phyloP scores from a whole-genome alignment of 2,329 filamentous ascomycete species.

The Cladorrhinum sp. region DNA sequence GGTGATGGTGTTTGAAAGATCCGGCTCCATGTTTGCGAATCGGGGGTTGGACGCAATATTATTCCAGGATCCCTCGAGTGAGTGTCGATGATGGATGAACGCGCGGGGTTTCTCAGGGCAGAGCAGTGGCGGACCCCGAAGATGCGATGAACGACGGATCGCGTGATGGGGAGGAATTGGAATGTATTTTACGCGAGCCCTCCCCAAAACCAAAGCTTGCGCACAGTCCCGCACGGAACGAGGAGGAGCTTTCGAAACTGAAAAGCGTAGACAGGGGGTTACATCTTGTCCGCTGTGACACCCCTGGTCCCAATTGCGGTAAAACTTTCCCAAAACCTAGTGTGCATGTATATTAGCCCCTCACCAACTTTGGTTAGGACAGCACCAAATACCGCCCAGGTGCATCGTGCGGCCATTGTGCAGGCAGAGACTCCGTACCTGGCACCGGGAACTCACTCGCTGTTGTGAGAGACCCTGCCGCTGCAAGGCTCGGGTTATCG shows the following conservation, averaged over 20 bases:
- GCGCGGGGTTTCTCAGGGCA: not conserved
- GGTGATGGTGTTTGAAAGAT: conserved; percentile 33
- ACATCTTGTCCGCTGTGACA: not conserved
- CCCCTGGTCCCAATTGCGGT: not conserved
- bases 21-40: conserved; percentile 30
- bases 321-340: not conserved
- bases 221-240: not conserved
- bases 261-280: not conserved
- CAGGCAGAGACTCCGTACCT: not conserved
- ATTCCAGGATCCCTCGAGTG: not conserved
- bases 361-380: not conserved
- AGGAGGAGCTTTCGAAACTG: not conserved
- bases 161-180: not conserved
- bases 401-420: not conserved
- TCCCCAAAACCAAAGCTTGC: not conserved
- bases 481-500: not conserved
- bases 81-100: not conserved
- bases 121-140: not conserved
- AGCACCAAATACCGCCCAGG: not conserved
- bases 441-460: not conserved
- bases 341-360: too few species aligned
- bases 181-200: not conserved
- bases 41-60: not conserved
- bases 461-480: not conserved
- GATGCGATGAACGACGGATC: not conserved